Evolutionary conservation across 2,329 filamentous ascomycete genomes (phyloP).

Genomic region (Pseudogymnoascus sp.): DNA sequence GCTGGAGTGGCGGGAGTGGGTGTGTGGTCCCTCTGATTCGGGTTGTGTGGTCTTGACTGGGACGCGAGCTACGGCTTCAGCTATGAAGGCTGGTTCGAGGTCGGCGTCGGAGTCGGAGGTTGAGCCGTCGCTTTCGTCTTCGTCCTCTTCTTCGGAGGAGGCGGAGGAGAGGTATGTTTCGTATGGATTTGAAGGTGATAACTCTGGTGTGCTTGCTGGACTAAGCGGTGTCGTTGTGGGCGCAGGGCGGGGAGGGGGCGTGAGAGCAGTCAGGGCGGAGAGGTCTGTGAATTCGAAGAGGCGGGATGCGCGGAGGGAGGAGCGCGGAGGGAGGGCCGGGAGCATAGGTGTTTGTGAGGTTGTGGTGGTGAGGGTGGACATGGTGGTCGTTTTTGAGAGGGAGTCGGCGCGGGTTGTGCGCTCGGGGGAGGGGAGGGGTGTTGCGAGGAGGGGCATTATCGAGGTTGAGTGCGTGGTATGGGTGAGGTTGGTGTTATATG

Average conservation of each 20-base stretch:
- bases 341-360: background rate
- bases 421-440: background rate
- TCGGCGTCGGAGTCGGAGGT: background rate
- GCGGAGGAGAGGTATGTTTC: background rate
- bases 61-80: background rate
- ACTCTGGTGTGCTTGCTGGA: background rate
- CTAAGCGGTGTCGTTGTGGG: background rate
- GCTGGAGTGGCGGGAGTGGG: background rate
- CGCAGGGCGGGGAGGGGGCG: background rate
- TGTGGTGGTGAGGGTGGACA: background rate
- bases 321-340: background rate
- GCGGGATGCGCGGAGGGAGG: background rate
- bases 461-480: background rate
- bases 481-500: background rate
- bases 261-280: background rate
- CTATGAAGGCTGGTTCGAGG: background rate
- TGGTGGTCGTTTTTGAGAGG: background rate
- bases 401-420: background rate
- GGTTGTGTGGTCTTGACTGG: background rate
- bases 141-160: background rate
- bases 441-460: slow-evolving; percentile 6
- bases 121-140: background rate
- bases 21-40: background rate
- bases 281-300: background rate
- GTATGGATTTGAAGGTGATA: background rate